Evolutionary conservation across 129 eudicot species (phyloP).

Genomic region (Centella asiatica): DNA sequence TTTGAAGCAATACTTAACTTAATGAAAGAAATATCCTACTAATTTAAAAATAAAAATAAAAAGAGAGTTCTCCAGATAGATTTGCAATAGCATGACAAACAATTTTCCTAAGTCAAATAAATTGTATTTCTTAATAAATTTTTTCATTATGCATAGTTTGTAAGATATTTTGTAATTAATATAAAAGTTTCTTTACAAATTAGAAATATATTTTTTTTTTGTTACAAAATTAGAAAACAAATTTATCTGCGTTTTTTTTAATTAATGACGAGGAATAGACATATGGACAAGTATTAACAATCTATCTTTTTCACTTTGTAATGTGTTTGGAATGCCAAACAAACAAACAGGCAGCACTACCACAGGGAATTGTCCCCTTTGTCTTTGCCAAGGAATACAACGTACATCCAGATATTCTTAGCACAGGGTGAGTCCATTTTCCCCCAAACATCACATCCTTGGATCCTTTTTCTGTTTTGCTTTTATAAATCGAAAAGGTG

Average conservation of each 20-base stretch:
- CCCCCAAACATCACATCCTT: neutral
- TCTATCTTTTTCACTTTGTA: neutral
- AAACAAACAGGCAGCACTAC: constrained; percentile 85
- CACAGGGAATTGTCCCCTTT: constrained; percentile 99
- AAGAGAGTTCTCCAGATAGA: too few species aligned
- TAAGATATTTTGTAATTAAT: too few species aligned
- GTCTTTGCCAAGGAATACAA: constrained; percentile 93
- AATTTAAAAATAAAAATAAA: too few species aligned
- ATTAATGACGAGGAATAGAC: constrained; percentile 4
- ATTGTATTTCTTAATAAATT: too few species aligned
- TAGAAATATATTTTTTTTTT: neutral
- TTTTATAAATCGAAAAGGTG: neutral
- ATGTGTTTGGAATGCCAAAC: constrained; percentile 19
- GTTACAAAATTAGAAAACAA: too few species aligned
- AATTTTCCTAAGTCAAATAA: too few species aligned
- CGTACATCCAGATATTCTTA: constrained; percentile 80
- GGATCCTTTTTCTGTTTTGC: neutral
- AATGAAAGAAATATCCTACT: too few species aligned
- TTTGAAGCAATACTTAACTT: too few species aligned
- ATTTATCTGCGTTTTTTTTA: too few species aligned
- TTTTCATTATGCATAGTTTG: too few species aligned
- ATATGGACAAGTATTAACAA: neutral
- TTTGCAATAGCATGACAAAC: too few species aligned
- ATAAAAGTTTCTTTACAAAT: too few species aligned
- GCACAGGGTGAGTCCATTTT: constrained; percentile 61